These are phyloP conservation scores for Ephemerocybe angulata DNA, from an alignment of 768 basidiomycete species.

Conservation along the genomic window DNA sequence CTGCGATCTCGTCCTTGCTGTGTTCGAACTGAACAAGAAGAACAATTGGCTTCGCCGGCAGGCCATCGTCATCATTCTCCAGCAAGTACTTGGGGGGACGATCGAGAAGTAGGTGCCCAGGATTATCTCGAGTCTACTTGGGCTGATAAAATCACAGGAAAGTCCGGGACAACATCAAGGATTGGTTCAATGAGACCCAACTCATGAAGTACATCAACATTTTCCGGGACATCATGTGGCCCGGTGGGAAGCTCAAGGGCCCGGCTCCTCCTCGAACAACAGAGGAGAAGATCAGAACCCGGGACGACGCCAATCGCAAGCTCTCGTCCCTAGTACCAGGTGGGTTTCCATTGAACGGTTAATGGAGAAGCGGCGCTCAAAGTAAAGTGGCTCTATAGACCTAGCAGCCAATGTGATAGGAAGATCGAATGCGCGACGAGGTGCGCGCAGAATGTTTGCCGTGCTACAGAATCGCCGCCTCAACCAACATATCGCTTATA, in stretches of 20 bases:
- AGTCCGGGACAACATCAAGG: conserved; percentile 74
- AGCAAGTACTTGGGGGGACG: conserved; percentile 92
- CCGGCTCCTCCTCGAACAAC: conserved; percentile 62
- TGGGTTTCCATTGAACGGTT: conserved; percentile 25
- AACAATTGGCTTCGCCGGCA: conserved; percentile 96
- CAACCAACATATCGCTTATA: conserved; percentile 90
- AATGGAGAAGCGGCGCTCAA: not conserved
- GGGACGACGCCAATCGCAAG: conserved; percentile 86
- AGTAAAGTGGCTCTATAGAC: conserved; percentile 44
- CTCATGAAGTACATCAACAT: conserved; percentile 61
- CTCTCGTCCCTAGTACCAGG: conserved; percentile 90
- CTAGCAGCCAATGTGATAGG: conserved; percentile 97
- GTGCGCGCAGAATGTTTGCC: conserved; percentile 88
- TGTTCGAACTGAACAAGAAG: conserved; percentile 93
- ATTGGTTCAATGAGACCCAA: conserved; percentile 63
- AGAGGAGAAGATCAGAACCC: conserved; percentile 76
- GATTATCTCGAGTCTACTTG: not conserved
- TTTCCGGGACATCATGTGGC: conserved; percentile 80
- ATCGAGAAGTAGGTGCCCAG: conserved; percentile 75
- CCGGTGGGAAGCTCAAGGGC: conserved; percentile 70
- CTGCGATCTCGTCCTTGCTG: conserved; percentile 86
- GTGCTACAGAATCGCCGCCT: conserved; percentile 92
- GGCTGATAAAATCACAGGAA: conserved; percentile 50
- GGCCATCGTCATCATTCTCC: conserved; percentile 93
- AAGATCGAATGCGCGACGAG: conserved; percentile 89